Base-by-base conservation (phyloP, 768 basidiomycete species). In the Tephrocybe sp. region DNA sequence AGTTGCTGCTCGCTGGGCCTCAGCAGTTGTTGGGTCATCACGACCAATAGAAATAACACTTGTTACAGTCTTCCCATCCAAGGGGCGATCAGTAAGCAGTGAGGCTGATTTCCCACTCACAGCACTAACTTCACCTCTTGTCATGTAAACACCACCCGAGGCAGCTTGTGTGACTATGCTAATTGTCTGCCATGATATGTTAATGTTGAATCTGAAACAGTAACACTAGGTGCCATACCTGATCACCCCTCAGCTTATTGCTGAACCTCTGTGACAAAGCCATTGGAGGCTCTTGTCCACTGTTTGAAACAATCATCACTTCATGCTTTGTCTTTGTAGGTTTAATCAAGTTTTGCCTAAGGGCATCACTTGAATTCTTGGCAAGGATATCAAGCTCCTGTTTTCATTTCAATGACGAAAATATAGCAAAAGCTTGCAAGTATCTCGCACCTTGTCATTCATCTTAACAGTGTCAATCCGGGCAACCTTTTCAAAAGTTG, bases 21-120 rank as follows among this genome's bases (percentile, higher is more conserved):
- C 85, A 22, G 88, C 85, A 17, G 58, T 62, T 3, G 87, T 89
- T 1, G 77, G 79, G 34, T 68, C 75, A 35, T 78, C 83, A 31
- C 72, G 74, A 0, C 84, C 85, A 54, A 73, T 70, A 8, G 84
- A 72, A 19, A 66, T 75, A 19, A 88, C 69, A 6, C 62, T 62
- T 0, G 59, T 65, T 1, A 62, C 68, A 64, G 51, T 71, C 59
- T 65, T 63, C 48, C 45, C 73, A 49, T 48, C 58, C 35, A 53
- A 54, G 13, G 56, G 49, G 55, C 61, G 53, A 7, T 49, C 48
- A 10, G 67, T 54, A 44, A 53, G 56, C 38, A 76, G 57, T 16
- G 59, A 52, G 1, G 57, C 65, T 0, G 62, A 57, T 45, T 62
- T 66, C 0, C 83, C 83, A 65, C 45, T 65, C 60, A 68, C 76